Conservation (phyloP, 371 early-diverging fungal genomes). For the Mucor irregularis region DNA sequence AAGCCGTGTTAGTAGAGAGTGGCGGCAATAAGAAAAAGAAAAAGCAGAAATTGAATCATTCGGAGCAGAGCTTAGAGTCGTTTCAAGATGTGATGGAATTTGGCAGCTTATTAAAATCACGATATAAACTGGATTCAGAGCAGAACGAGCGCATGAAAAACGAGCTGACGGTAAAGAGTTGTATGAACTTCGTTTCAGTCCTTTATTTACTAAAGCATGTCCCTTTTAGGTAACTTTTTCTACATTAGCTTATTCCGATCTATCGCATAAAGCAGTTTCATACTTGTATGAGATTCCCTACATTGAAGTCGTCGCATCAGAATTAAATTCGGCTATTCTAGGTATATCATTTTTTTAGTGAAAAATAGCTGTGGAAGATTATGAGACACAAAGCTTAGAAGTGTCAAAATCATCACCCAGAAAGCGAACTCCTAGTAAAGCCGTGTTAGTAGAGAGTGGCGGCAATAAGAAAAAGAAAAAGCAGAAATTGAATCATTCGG, state of each 20-base stretch:
- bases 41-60: conserved; percentile 23
- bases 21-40: conserved; percentile 14
- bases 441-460: conserved; percentile 27
- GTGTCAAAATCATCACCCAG: neutral
- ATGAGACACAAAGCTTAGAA: conserved; percentile 27
- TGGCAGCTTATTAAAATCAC: conserved; percentile 66
- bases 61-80: neutral
- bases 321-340: conserved; percentile 73
- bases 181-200: too few species aligned
- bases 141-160: conserved; percentile 19
- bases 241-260: conserved; percentile 78
- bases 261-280: conserved; percentile 52
- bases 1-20: conserved; percentile 28
- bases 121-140: conserved; percentile 47
- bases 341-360: conserved; percentile 30
- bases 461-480: conserved; percentile 15
- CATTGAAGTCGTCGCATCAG: conserved; percentile 56
- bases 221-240: conserved; percentile 56
- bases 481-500: conserved; percentile 18
- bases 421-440: conserved; percentile 21
- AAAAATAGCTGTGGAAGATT: conserved; percentile 15
- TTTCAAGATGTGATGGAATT: conserved; percentile 50
- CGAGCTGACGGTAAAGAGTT: conserved; percentile 30
- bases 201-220: neutral
- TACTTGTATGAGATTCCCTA: conserved; percentile 47